Evolutionary conservation across 176 grass and related monocot species (phyloP).

Genomic region (Musa beccarii): DNA sequence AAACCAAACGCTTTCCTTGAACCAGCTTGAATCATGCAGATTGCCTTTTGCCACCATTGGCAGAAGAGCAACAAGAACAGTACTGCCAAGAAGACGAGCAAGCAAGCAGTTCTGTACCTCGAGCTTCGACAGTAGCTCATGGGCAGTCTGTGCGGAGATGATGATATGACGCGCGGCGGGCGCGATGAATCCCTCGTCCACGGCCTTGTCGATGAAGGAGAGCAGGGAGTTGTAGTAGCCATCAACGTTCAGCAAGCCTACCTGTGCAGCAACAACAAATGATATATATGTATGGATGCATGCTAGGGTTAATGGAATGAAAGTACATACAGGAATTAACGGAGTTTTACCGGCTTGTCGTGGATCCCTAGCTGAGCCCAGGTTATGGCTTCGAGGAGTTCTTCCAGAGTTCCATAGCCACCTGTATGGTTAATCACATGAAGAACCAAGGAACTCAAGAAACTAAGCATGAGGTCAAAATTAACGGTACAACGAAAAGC

Average conservation of each 20-base stretch:
- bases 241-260: background rate
- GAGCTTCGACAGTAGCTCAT: background rate
- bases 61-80: no score
- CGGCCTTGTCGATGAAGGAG: background rate
- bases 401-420: background rate
- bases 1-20: no score
- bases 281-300: background rate
- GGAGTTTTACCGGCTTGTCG: background rate
- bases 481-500: no score
- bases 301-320: no score
- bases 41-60: no score
- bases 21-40: no score
- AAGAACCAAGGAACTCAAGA: no score
- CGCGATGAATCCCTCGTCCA: background rate
- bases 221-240: slow-evolving; percentile 6
- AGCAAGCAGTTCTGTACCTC: background rate
- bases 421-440: background rate
- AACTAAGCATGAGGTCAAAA: no score
- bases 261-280: background rate
- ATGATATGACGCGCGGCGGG: background rate
- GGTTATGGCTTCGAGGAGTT: slow-evolving; percentile 5
- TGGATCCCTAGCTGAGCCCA: slow-evolving; percentile 1
- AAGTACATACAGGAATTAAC: no score
- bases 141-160: background rate
- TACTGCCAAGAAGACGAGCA: no score